phyloP scores from a whole-genome alignment of 2,329 filamentous ascomycete species.

The Aspergillus fumigatiaffinis region DNA sequence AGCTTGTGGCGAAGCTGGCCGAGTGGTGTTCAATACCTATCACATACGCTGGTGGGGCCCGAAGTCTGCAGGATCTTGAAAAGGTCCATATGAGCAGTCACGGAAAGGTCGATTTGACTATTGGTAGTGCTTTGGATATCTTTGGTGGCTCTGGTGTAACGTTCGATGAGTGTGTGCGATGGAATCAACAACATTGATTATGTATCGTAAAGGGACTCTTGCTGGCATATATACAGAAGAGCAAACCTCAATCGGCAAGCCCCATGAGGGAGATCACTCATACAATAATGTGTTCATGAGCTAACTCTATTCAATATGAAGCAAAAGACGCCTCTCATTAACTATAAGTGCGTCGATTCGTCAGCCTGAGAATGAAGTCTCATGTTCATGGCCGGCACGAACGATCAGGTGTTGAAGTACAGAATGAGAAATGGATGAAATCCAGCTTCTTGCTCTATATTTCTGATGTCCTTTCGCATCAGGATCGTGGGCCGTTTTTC shows the following conservation, averaged over 20 bases:
- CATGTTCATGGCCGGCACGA: no score
- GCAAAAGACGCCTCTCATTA: neutral
- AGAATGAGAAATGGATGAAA: neutral
- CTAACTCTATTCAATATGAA: neutral
- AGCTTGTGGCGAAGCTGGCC: conserved; percentile 70
- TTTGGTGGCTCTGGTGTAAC: conserved; percentile 86
- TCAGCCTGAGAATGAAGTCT: neutral
- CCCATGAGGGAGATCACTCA: neutral
- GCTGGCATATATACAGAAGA: neutral
- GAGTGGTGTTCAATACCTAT: conserved; percentile 89
- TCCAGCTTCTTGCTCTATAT: neutral
- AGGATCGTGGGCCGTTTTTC: conserved; percentile 62
- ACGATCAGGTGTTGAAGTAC: neutral
- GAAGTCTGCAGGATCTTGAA: conserved; percentile 75
- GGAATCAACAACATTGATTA: conserved; percentile 59
- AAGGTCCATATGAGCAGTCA: conserved; percentile 72
- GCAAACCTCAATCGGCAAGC: neutral
- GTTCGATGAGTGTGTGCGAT: conserved; percentile 82
- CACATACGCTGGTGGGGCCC: conserved; percentile 93
- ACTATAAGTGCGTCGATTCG: neutral
- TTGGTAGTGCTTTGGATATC: conserved; percentile 92
- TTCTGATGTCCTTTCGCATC: conserved; percentile 2
- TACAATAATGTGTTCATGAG: neutral
- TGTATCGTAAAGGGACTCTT: conserved; percentile 1
- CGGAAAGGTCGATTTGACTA: conserved; percentile 86